phyloP scores from a whole-genome alignment of 2,329 filamentous ascomycete genomes.

The Aspergillus spinulosporus region DNA sequence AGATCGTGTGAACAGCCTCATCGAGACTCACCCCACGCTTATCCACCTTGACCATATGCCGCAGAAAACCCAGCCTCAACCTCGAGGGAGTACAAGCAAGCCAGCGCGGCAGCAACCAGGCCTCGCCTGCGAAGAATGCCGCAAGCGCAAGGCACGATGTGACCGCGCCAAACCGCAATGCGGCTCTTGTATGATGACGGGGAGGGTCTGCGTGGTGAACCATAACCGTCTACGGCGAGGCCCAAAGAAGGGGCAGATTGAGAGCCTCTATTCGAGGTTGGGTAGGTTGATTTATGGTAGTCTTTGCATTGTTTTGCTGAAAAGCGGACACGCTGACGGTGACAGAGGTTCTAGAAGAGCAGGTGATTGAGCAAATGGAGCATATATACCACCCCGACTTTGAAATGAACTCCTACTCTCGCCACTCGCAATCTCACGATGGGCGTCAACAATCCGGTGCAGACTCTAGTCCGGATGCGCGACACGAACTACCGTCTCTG shows the following conservation, averaged over 20 bases:
- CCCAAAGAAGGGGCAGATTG: conserved; percentile 14
- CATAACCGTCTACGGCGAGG: conserved; percentile 1
- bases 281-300: conserved; percentile 1
- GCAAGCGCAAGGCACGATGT: conserved; percentile 15
- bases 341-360: conserved; percentile 6
- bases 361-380: conserved; percentile 1
- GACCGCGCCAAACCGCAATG: conserved; percentile 15
- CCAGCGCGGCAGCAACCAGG: conserved; percentile 15
- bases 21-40: too few relatives aligned
- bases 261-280: conserved; percentile 8
- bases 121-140: conserved; percentile 16
- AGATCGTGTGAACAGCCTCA: not conserved
- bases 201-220: conserved; percentile 7
- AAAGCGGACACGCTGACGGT: not conserved
- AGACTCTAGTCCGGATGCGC: not conserved
- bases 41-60: not conserved
- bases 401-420: not conserved
- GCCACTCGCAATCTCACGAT: not conserved
- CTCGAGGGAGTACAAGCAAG: not conserved
- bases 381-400: not conserved
- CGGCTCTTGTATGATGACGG: conserved; percentile 4
- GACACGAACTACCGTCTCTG: not conserved
- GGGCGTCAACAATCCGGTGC: not conserved
- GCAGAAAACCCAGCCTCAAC: not conserved
- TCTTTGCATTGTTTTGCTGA: too few relatives aligned